Percentiles rank a stretch among this genome's conserved stretches.
Conservation (phyloP, 371 early-diverging fungal genomes). For the Lichtheimia ramosa region DNA sequence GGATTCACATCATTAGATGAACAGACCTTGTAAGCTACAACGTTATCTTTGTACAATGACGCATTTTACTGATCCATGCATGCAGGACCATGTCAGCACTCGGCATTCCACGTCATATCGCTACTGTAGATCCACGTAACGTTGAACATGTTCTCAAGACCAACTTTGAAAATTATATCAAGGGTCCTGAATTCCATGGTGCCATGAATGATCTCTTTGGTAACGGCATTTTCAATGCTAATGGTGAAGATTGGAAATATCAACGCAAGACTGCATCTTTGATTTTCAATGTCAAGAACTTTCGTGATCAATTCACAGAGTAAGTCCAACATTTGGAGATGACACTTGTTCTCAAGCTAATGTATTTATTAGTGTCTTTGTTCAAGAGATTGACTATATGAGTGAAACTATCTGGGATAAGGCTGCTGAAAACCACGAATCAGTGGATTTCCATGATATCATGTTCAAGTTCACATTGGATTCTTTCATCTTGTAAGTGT, state of each 20-base stretch:
- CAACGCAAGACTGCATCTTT: constrained; percentile 70
- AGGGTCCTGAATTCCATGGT: constrained; percentile 43
- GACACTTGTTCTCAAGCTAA: neutral
- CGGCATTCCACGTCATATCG: constrained; percentile 30
- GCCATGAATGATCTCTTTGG: constrained; percentile 55
- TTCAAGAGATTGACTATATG: constrained; percentile 38
- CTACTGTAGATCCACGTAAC: constrained; percentile 46
- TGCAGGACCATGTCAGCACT: constrained; percentile 20
- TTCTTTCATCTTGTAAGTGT: constrained; percentile 47
- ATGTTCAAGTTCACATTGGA: constrained; percentile 52
- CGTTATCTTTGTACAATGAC: neutral
- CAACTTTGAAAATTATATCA: constrained; percentile 63
- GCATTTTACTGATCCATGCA: neutral
- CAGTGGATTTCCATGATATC: constrained; percentile 40
- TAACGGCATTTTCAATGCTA: constrained; percentile 73
- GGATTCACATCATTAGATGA: constrained; percentile 18
- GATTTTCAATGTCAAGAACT: constrained; percentile 75
- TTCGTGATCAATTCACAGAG: constrained; percentile 64
- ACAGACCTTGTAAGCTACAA: constrained; percentile 24
- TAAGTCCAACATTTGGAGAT: constrained; percentile 1
- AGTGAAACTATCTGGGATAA: constrained; percentile 23
- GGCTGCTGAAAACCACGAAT: constrained; percentile 27
- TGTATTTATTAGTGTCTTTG: constrained; percentile 37
- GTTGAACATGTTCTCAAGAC: constrained; percentile 38
- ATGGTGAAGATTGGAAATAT: constrained; percentile 66